Conservation (phyloP, 1,139 yeast genomes). For the Blastobotrys malaysiensis region DNA sequence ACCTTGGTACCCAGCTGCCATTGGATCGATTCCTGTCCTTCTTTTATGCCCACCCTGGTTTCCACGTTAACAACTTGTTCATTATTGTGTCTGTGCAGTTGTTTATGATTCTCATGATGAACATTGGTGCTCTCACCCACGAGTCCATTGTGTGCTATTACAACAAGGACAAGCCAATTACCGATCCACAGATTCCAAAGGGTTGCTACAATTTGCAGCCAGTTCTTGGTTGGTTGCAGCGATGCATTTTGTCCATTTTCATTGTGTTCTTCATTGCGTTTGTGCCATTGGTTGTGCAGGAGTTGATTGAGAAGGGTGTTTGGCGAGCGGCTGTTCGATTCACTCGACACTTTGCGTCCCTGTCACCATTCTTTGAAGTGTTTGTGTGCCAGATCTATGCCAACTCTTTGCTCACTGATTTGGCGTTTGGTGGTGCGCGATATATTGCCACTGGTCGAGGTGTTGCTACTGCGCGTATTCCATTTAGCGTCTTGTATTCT, state of each 20-base stretch:
- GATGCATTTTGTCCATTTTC: slow-evolving; percentile 95
- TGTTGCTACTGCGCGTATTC: slow-evolving; percentile 97
- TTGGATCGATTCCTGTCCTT: slow-evolving; percentile 95
- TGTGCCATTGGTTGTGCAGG: slow-evolving; percentile 94
- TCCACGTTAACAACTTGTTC: slow-evolving; percentile 94
- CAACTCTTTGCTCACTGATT: slow-evolving; percentile 80
- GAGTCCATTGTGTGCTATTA: slow-evolving; percentile 84
- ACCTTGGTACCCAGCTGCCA: slow-evolving; percentile 95
- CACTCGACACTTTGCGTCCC: slow-evolving; percentile 77
- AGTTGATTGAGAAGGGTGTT: slow-evolving; percentile 93
- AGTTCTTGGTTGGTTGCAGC: slow-evolving; percentile 93
- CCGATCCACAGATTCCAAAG: slow-evolving; percentile 76
- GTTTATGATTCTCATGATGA: slow-evolving; percentile 86
- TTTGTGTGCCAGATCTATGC: slow-evolving; percentile 98
- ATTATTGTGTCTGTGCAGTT: slow-evolving; percentile 91
- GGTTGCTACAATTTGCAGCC: slow-evolving; percentile 95
- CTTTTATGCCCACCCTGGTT: slow-evolving; percentile 99
- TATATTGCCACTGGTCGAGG: slow-evolving; percentile 99
- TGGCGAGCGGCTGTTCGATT: slow-evolving; percentile 95
- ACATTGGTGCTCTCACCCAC: slow-evolving; percentile 86
- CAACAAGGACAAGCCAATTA: slow-evolving; percentile 76
- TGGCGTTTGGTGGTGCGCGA: slow-evolving; percentile 99
- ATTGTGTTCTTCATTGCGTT: slow-evolving; percentile 97
- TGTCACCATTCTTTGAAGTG: slow-evolving; percentile 97
- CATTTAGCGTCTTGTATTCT: slow-evolving; percentile 90